Conservation (phyloP, 2,329 filamentous ascomycete genomes). For the Tolypocladium tropicale region DNA sequence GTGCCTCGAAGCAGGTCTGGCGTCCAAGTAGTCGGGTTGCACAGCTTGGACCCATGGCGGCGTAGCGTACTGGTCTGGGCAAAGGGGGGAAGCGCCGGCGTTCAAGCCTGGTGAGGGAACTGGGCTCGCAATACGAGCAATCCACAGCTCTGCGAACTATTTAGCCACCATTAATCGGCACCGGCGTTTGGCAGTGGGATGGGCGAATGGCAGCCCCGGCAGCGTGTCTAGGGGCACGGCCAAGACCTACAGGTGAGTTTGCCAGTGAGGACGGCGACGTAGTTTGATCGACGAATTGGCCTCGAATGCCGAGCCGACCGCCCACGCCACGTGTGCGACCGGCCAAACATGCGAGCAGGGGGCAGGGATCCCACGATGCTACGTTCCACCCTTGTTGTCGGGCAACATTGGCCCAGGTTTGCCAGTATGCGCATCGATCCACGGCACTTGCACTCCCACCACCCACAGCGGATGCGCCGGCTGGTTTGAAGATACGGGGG, state of each 20-base stretch:
- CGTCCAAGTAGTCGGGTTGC: neutral
- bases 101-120: too few species aligned
- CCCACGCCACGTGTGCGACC: neutral
- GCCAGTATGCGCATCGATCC: neutral
- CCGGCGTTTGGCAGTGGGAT: neutral
- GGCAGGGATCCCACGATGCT: neutral
- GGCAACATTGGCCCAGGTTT: neutral
- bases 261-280: neutral
- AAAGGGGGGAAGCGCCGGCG: too few species aligned
- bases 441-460: neutral
- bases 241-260: neutral
- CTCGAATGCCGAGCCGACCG: neutral
- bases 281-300: neutral
- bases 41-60: neutral
- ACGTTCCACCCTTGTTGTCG: neutral
- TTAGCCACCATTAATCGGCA: neutral
- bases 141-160: neutral
- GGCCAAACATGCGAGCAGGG: neutral
- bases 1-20: neutral
- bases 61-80: too few species aligned
- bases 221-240: neutral
- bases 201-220: neutral
- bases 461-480: neutral
- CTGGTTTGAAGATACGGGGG: neutral
- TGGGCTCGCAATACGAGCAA: too few species aligned